Evolutionary conservation across 139 green algal genomes (phyloP), one percentile per base, ranked within the genome.

Genomic region (Chlorella sorokiniana): DNA sequence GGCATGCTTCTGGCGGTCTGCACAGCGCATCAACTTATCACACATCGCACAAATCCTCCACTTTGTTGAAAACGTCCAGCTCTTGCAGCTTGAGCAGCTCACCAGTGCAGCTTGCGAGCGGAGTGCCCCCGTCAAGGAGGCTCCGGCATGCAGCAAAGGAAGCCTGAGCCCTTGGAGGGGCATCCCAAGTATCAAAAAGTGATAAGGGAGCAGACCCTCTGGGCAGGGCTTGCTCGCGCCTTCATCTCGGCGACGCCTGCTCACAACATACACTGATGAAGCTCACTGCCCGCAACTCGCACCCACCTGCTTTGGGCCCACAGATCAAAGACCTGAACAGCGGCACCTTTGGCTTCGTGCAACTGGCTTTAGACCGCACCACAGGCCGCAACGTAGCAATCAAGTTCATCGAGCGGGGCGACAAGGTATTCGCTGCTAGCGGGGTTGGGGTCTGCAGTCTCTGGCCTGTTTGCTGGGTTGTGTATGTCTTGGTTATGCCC

Each of bases 291-390:
- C 40, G 41, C 41, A 4, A 29, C 27, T 23, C n/a, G 69, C 52
- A 37, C 16, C 1, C 61, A 0, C 41, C 40, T 41, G 40, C 33
- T 51, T 18, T 41, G 11, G 35, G 16, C 9, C 0, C 81, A 80
- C 83, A 93, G 88, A 71, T 93, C 35, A 87, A 79, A 31, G 88
- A 92, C 62, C 62, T 94, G 1, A 92, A 89, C 67, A 84, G 77
- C 25, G 96, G 96, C 18, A 96, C 93, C 4, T 99, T 99, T 87
- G 95, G 96, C 25, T 95, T 96, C 23, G 94, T 98, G 4, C 86
- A 94, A 59, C 83, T 98, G 33, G 93, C 92, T 14, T 38, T 88
- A 14, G 92, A 96, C 70, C 63, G 86, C 54, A 77, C 85, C 1
- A 96, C 88, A 1, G 92, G 91, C 18, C 89, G 95, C 75, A 86